A percentile compares a stretch with the other conserved stretches of the same genome.
Conservation (phyloP, 2,329 filamentous ascomycete genomes). For the Raffaelea arxii region DNA sequence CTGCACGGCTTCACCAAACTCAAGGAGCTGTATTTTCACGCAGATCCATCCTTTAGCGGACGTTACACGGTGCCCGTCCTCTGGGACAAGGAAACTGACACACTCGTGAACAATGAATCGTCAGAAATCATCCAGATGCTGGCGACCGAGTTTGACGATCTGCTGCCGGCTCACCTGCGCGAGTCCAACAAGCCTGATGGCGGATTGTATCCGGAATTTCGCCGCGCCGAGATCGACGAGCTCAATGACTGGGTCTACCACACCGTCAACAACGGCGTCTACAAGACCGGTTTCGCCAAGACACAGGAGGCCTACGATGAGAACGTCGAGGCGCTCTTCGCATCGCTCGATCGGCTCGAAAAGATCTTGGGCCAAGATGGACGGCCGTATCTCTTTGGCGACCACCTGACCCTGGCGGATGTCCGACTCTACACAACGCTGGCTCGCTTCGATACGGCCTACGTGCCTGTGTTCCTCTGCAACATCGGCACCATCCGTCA, state of each 20-base stretch:
- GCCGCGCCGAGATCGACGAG: slow-evolving; percentile 63
- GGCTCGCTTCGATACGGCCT: slow-evolving; percentile 62
- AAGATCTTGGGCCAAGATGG: slow-evolving; percentile 43
- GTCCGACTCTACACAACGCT: slow-evolving; percentile 61
- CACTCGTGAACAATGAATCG: slow-evolving; percentile 86
- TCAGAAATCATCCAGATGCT: slow-evolving; percentile 90
- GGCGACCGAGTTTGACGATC: slow-evolving; percentile 67
- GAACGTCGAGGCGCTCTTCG: slow-evolving; percentile 62
- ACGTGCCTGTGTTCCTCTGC: slow-evolving; percentile 83
- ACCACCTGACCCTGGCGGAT: slow-evolving; percentile 70
- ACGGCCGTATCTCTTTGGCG: slow-evolving; percentile 69
- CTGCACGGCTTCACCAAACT: slow-evolving; percentile 61
- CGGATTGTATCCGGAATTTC: slow-evolving; percentile 57
- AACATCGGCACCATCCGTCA: slow-evolving; percentile 77
- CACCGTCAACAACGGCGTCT: slow-evolving; percentile 61
- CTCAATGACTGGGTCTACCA: slow-evolving; percentile 75
- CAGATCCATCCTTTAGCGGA: slow-evolving; percentile 61
- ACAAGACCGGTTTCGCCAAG: slow-evolving; percentile 74
- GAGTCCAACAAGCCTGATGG: slow-evolving; percentile 47
- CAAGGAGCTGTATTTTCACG: slow-evolving; percentile 69
- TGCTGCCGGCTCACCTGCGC: slow-evolving; percentile 49
- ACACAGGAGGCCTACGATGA: slow-evolving; percentile 74
- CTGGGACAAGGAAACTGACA: slow-evolving; percentile 65
- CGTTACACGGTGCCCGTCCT: slow-evolving; percentile 83
- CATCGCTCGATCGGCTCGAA: slow-evolving; percentile 67